These are phyloP conservation scores for Loxodes magnus DNA, from an alignment of 73 alveolate species.

Conservation along the genomic window DNA sequence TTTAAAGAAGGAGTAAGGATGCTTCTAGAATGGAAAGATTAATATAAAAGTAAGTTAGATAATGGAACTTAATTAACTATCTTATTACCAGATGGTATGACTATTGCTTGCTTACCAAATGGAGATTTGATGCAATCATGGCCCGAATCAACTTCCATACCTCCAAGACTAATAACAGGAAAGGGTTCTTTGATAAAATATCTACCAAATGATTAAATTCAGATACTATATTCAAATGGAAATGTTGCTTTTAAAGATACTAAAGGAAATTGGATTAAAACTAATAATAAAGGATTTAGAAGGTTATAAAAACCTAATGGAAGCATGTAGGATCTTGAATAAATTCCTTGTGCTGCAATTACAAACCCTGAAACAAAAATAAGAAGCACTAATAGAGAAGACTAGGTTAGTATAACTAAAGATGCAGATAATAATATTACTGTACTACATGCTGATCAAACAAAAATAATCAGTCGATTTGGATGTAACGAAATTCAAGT, in stretches of 20 bases:
- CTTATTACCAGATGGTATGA: constrained; percentile 65
- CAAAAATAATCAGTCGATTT: constrained; percentile 55
- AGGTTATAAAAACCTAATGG: constrained; percentile 12
- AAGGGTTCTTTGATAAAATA: constrained; percentile 35
- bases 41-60: too few relatives aligned
- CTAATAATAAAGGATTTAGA: constrained; percentile 48
- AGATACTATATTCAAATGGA: constrained; percentile 47
- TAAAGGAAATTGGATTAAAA: constrained; percentile 27
- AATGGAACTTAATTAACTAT: constrained; percentile 36
- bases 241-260: constrained; percentile 12
- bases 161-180: constrained; percentile 18
- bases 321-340: constrained; percentile 31
- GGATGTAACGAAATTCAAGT: constrained; percentile 51
- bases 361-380: constrained; percentile 72
- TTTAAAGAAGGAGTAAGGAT: too few relatives aligned
- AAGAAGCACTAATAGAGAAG: constrained; percentile 76
- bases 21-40: too few relatives aligned
- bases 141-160: too few relatives aligned
- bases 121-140: constrained; percentile 57
- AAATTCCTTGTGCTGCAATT: constrained; percentile 73
- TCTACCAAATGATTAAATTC: constrained; percentile 18
- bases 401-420: constrained; percentile 58
- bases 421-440: constrained; percentile 49
- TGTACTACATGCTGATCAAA: constrained; percentile 77
- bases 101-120: constrained; percentile 52